Evolutionary conservation across 345 rosid genomes (phyloP), one percentile per base, ranked within the genome.

Genomic region (Corchorus olitorius): DNA sequence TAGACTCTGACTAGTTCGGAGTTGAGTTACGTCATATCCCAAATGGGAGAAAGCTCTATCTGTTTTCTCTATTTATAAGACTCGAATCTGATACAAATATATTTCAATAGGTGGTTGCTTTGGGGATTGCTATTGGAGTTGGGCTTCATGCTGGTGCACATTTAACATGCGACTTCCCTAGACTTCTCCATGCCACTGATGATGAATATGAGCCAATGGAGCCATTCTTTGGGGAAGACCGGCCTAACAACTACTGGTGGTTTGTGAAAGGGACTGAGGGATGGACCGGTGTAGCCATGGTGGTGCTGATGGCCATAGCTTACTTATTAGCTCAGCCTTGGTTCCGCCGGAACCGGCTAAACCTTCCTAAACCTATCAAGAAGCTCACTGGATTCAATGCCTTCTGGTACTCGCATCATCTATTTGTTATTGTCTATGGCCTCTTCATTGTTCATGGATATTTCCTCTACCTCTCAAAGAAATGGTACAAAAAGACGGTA

Each of bases 371-470:
- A 73, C 4, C 82, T 58, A 34, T 90, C 13, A 88, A 87, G 75
- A 88, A 85, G 53, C 87, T 93, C 60, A 90, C 93, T 0, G 98
- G 98, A 27, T 91, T 93, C 85, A 90, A 93, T 10, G 93, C 94
- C 65, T 89, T 93, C 54, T 91, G 98, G 98, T 93, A 93, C 81
- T 90, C 98, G 1, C 98, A 89, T 78, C 97, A 91, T 80, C 86
- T 91, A 35, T 93, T 93, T 73, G 88, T 85, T 63, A 82, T 91
- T 71, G 93, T 93, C 78, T 91, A 91, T 53, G 88, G 74, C 46
- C 87, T 93, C 77, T 84, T 93, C 63, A 78, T 93, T 49, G 82
- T 93, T 52, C 98, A 90, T 20, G 92, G 97, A 10, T 82, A 86
- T 77, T 83, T 64, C 54, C 80, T 93, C 49, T 91, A 84, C 82